Evolutionary conservation across 202 grass and related monocot species (phyloP), one percentile per base, ranked within the genome.

Genomic region (Digitaria exilis): DNA sequence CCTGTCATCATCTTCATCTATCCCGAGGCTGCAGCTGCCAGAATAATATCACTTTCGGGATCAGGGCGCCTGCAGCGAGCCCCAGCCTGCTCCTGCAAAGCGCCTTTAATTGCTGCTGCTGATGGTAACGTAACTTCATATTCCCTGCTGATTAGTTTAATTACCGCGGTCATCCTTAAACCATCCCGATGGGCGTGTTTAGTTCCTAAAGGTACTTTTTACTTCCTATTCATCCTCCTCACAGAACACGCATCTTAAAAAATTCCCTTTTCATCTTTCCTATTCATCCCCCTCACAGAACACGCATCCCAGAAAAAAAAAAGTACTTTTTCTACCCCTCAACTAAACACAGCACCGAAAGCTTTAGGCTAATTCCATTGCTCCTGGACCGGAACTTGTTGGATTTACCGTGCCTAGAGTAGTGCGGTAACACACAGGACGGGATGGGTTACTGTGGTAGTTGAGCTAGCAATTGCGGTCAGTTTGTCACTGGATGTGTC

Each of bases 11-110:
- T 44, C n/a, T 1, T 44, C 39, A 26, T 24, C 26, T 11, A 35
- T 32, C 25, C 61, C 34, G 8, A 26, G 2, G 13, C 28, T 5
- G 3, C 37, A 21, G 17, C 37, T 10, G 1, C 18, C 29, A 10
- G 65, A 85, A 79, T 63, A 61, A 64, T 52, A 63, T 79, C 75
- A 35, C 42, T 72, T 44, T 72, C 43, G 66, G 75, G 75, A 85
- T 72, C 66, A 79, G 83, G 4, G 57, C 49, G 71, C 29, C 29
- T 16, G 46, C 73, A 68, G 39, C 65, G n/a, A 56, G 52, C 63
- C 34, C 10, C 35, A 37, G 5, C 39, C 67, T 46, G 22, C 24
- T 48, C 18, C n/a, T 19, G 4, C 61, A 84, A 65, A 74, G 4
- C 24, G 4, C 8, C 7, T 0, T 57, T 26, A 46, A 50, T 7